Base-by-base conservation (phyloP, 352 stramenopile species). In the Globisporangium cylindrosporum region DNA sequence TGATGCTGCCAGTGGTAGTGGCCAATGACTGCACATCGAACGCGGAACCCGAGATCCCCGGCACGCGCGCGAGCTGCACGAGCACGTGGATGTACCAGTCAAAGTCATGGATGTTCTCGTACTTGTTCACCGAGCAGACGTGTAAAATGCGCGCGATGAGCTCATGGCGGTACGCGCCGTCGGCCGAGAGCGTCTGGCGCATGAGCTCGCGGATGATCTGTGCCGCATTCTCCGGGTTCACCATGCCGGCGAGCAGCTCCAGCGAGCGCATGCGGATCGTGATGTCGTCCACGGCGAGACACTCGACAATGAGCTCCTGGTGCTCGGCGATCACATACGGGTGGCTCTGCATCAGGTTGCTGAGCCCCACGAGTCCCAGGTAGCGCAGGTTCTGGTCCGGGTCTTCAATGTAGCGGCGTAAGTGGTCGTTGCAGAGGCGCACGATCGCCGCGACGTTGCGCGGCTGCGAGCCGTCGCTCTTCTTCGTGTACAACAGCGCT, bases 381-480 rank as follows among this genome's bases (percentile, higher is more conserved):
- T 99, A 99, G 64, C 99, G 99, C 49, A 99, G 73, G 77, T 99
- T 99, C 78, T 99, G 97, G 78, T 99, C 98, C n/a, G 90, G 74
- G 71, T 99, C 97, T 73, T 98, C 88, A 62, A 99, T 96, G 77
- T 99, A 99, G 32, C 92, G 85, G 25, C 91, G 83, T 27, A 99
- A 76, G 59, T 98, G 97, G 67, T 98, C 85, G 57, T 97, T 97
- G 75, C 96, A 99, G 38, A 99, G 84, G 25, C 88, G 76, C 9
- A 99, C 95, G 56, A 99, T 96, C 5, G 89, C 89, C 0, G 94
- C 87, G 24, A 98, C 95, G 70, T 96, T 98, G 36, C 93, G 88
- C 27, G 95, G 89, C 69, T 99, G 94, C 25, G 81, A 95, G n/a
- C 97, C 97, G 76, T 99, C 97, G 46, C 82, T 89, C 71, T 98